These are phyloP conservation scores for Coemansia sp. DNA, from an alignment of 192 early-diverging fungal species.

Conservation along the genomic window DNA sequence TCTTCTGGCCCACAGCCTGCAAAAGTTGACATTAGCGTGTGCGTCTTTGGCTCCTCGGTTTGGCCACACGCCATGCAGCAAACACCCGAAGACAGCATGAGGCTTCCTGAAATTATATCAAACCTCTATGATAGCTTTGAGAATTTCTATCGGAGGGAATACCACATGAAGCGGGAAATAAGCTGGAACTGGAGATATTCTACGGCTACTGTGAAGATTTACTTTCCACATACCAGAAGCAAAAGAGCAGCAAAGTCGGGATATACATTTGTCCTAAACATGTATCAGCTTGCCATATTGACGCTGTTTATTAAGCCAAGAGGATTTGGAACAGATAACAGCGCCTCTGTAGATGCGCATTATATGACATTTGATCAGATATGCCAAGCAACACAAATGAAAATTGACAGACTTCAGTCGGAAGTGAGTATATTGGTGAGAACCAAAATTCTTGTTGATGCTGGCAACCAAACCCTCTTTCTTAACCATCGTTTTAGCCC, in stretches of 20 bases:
- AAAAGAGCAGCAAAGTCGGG: constrained; percentile 50
- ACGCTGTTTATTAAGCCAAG: constrained; percentile 71
- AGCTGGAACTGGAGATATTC: background rate
- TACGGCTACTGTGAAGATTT: background rate
- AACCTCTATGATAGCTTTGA: background rate
- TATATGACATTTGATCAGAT: background rate
- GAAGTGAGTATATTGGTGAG: background rate
- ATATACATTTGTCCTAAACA: constrained; percentile 60
- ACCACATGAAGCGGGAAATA: constrained; percentile 61
- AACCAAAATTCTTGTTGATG: background rate
- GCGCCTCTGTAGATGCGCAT: background rate
- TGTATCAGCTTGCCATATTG: constrained; percentile 89
- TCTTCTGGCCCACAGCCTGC: background rate
- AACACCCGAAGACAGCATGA: background rate
- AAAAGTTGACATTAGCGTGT: background rate
- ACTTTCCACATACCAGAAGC: background rate
- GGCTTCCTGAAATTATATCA: background rate
- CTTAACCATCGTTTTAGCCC: background rate
- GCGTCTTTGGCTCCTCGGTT: background rate
- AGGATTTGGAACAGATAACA: background rate
- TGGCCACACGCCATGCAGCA: background rate
- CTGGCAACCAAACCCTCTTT: background rate
- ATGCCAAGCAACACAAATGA: background rate
- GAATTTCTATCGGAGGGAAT: constrained; percentile 23
- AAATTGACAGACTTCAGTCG: background rate